phyloP scores from a whole-genome alignment of 2,329 filamentous ascomycete species.

The Penicillium sp. region DNA sequence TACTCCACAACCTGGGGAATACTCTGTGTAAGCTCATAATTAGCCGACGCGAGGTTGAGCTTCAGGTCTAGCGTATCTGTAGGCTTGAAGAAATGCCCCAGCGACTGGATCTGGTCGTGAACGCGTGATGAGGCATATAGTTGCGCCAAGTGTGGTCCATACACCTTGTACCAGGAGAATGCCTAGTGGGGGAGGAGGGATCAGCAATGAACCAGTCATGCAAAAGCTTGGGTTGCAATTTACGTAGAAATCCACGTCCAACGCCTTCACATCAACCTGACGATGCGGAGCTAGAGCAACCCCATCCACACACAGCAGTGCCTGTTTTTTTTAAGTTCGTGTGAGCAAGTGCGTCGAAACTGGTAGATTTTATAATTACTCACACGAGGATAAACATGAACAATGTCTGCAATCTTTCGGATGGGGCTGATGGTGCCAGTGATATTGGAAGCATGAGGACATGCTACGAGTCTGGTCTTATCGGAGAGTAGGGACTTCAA shows the following conservation, averaged over 20 bases:
- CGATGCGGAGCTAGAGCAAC: constrained; percentile 75
- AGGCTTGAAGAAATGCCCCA: constrained; percentile 68
- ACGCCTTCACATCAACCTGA: constrained; percentile 62
- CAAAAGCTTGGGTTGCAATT: constrained; percentile 3
- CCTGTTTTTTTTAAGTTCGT: constrained; percentile 26
- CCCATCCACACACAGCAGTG: constrained; percentile 70
- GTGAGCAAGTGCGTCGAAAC: background rate
- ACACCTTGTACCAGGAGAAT: constrained; percentile 84
- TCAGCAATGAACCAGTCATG: background rate
- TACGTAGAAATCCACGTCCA: constrained; percentile 70
- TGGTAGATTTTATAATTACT: background rate
- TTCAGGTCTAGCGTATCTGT: constrained; percentile 61
- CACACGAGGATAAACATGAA: constrained; percentile 46
- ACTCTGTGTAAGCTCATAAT: constrained; percentile 66
- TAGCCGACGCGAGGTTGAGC: constrained; percentile 65
- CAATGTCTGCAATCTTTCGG: constrained; percentile 34
- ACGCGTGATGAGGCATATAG: constrained; percentile 63
- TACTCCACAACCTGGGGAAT: constrained; percentile 64
- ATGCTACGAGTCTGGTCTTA: constrained; percentile 68
- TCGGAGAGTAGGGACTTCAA: constrained; percentile 59
- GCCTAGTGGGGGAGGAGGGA: constrained; percentile 26
- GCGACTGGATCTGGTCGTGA: constrained; percentile 55
- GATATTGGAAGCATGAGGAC: constrained; percentile 72
- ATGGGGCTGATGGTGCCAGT: constrained; percentile 64
- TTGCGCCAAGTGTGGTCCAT: constrained; percentile 70